Evolutionary conservation across 2,329 filamentous ascomycete species (phyloP).

Genomic region (Xylaria digitata): DNA sequence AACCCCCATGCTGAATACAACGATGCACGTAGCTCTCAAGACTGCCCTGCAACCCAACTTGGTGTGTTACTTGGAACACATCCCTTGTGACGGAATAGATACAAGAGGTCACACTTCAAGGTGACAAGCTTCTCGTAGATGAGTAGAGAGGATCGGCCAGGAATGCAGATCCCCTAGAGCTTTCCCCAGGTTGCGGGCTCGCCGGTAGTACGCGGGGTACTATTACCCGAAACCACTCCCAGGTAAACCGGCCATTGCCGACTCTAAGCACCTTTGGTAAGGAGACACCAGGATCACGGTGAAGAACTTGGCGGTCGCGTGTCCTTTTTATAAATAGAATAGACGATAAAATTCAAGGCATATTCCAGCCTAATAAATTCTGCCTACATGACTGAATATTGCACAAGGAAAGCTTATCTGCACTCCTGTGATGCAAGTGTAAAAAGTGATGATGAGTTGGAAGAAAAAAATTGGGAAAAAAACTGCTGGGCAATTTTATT

Average conservation of each 20-base stretch:
- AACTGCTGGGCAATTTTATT: slow-evolving; percentile 1
- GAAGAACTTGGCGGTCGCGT: slow-evolving; percentile 1
- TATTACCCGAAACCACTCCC: slow-evolving; percentile 17
- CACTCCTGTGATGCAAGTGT: neutral
- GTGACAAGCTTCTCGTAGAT: slow-evolving; percentile 1
- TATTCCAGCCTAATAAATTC: slow-evolving; percentile 22
- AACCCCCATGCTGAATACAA: slow-evolving; percentile 58
- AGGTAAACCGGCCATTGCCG: slow-evolving; percentile 45
- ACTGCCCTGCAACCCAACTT: slow-evolving; percentile 18
- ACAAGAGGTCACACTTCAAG: neutral
- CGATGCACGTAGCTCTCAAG: slow-evolving; percentile 50
- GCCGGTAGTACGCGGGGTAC: slow-evolving; percentile 39
- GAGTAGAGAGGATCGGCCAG: neutral
- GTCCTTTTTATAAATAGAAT: neutral
- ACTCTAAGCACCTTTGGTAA: slow-evolving; percentile 34
- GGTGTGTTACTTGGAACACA: slow-evolving; percentile 6
- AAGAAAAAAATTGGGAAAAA: neutral
- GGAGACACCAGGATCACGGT: neutral
- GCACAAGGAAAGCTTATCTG: neutral
- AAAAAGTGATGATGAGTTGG: neutral
- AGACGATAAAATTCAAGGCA: neutral
- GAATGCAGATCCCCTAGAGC: slow-evolving; percentile 24
- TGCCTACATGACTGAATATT: slow-evolving; percentile 20
- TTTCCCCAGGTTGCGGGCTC: slow-evolving; percentile 18
- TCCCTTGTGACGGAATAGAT: slow-evolving; percentile 7